A percentile compares a stretch with the other conserved stretches of the same genome.
Conservation (phyloP, 1,284 basidiomycete species). For the Pisolithus thermaeus region DNA sequence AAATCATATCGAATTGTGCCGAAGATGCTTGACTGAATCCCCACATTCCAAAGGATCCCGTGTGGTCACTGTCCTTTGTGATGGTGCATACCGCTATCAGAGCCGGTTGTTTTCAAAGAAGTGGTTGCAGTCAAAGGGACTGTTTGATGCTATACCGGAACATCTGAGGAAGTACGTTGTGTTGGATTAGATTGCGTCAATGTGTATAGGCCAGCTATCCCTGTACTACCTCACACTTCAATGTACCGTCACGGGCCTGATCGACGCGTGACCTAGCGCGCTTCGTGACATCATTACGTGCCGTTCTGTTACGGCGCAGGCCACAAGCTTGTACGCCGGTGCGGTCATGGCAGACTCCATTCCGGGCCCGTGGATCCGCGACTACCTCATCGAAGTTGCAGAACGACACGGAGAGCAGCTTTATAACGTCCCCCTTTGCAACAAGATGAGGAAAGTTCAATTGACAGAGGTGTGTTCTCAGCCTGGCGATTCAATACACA, state of each 20-base stretch:
- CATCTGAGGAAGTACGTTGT: slow-evolving; percentile 90
- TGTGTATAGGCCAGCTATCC: too few relatives aligned
- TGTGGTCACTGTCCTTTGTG: slow-evolving; percentile 88
- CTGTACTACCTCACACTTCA: too few relatives aligned
- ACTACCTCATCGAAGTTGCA: slow-evolving; percentile 43
- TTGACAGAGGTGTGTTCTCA: slow-evolving; percentile 41
- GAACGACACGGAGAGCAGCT: slow-evolving; percentile 44
- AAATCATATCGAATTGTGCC: neutral
- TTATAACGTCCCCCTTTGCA: slow-evolving; percentile 25
- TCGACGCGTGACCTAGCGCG: neutral
- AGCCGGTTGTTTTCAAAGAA: slow-evolving; percentile 92
- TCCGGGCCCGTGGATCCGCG: slow-evolving; percentile 44
- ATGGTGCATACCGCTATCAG: slow-evolving; percentile 97
- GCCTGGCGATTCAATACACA: neutral
- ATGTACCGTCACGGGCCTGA: neutral
- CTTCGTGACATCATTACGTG: neutral
- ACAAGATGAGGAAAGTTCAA: slow-evolving; percentile 44
- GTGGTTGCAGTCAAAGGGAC: slow-evolving; percentile 85
- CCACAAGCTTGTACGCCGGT: too few relatives aligned
- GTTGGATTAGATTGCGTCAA: slow-evolving; percentile 47
- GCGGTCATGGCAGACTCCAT: slow-evolving; percentile 31
- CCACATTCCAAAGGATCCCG: slow-evolving; percentile 56
- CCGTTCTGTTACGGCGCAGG: too few relatives aligned
- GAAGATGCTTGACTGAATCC: neutral
- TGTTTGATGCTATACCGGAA: slow-evolving; percentile 78